Evolutionary conservation across 805 yeast genomes (phyloP).

Genomic region (Candida suzukii): DNA sequence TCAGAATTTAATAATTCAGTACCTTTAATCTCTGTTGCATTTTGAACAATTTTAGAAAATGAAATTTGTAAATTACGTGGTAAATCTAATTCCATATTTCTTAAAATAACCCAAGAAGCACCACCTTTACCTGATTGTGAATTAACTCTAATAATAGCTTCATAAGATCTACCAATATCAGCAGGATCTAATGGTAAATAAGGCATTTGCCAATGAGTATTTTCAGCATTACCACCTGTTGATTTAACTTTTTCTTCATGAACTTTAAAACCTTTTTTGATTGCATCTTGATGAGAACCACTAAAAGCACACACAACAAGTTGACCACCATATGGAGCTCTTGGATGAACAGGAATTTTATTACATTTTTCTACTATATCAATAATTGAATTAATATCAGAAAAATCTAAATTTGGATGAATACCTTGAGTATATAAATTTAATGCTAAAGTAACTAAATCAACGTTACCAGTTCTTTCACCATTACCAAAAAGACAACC

Average conservation of each 20-base stretch:
- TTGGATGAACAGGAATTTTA: conserved; percentile 69
- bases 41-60: conserved; percentile 65
- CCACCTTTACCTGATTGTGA: conserved; percentile 89
- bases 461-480: conserved; percentile 85
- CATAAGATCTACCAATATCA: conserved; percentile 84
- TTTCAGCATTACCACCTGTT: conserved; percentile 28
- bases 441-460: conserved; percentile 68
- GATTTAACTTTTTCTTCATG: conserved; percentile 34
- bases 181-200: conserved; percentile 80
- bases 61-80: conserved; percentile 78
- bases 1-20: conserved; percentile 64
- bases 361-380: conserved; percentile 74
- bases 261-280: conserved; percentile 67
- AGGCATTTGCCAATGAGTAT: conserved; percentile 62
- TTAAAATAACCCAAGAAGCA: conserved; percentile 79
- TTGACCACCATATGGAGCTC: conserved; percentile 81
- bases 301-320: conserved; percentile 78
- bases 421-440: conserved; percentile 78
- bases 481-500: conserved; percentile 85
- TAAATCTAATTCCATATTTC: conserved; percentile 69
- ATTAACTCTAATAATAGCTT: conserved; percentile 84
- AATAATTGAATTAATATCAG: conserved; percentile 57
- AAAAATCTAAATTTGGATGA: conserved; percentile 62
- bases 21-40: conserved; percentile 61
- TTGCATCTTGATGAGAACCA: conserved; percentile 87